These are phyloP conservation scores for Solanum stenotomum DNA, from an alignment of 257 asterid genomes.

Conservation along the genomic window DNA sequence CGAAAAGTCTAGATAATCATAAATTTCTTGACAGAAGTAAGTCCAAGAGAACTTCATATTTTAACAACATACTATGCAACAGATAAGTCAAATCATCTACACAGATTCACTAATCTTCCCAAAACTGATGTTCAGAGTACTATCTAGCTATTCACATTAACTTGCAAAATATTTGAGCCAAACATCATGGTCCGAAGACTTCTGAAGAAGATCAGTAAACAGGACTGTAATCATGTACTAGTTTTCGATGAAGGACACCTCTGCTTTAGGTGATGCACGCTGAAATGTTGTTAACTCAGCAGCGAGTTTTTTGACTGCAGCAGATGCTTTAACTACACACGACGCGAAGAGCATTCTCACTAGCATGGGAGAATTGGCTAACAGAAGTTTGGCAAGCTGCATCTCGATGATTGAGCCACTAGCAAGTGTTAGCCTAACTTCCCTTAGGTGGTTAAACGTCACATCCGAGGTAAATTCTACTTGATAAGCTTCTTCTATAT, in stretches of 20 bases:
- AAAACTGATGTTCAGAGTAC: not conserved
- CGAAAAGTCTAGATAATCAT: not conserved
- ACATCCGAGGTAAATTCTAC: not conserved
- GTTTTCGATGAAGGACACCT: not conserved
- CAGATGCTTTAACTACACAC: not conserved
- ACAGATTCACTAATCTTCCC: not conserved
- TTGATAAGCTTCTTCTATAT: not conserved
- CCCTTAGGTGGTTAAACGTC: not conserved
- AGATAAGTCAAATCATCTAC: not conserved
- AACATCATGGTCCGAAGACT: not conserved
- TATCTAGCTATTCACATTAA: not conserved
- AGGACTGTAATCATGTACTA: not conserved
- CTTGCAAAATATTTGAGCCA: not conserved
- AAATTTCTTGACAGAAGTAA: not conserved
- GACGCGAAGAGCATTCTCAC: not conserved
- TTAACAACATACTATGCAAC: not conserved
- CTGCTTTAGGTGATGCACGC: not conserved
- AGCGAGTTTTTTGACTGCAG: not conserved
- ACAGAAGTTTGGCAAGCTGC: not conserved
- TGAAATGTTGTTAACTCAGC: not conserved
- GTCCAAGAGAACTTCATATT: not conserved
- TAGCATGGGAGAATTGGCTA: not conserved
- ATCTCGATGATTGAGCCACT: constrained; percentile 3
- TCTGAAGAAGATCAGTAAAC: not conserved
- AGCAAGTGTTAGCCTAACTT: not conserved